Conservation (phyloP, 805 yeast species). For the Pichia californica region DNA sequence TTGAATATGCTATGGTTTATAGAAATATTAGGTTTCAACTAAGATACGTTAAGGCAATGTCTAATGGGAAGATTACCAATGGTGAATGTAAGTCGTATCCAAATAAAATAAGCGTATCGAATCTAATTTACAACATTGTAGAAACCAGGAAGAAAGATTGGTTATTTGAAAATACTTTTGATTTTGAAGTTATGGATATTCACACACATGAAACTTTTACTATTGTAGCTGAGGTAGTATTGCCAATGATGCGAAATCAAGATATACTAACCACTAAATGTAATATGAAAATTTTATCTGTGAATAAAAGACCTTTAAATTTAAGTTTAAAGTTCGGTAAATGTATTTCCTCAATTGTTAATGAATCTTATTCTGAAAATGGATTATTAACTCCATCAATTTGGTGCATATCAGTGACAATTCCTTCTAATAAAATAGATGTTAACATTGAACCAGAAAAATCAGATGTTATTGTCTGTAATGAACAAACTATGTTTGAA, state of each 20-base stretch:
- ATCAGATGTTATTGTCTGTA: slow-evolving; percentile 31
- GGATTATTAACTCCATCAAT: slow-evolving; percentile 24
- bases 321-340: slow-evolving; percentile 27
- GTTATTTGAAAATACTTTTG: slow-evolving; percentile 16
- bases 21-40: slow-evolving; percentile 28
- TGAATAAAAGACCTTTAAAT: slow-evolving; percentile 31
- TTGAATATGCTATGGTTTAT: slow-evolving; percentile 29
- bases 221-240: slow-evolving; percentile 15
- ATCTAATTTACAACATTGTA: slow-evolving; percentile 13
- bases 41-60: slow-evolving; percentile 16
- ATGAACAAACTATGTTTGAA: slow-evolving; percentile 18
- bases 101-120: slow-evolving; percentile 7
- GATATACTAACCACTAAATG: slow-evolving; percentile 22
- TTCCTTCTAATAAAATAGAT: slow-evolving; percentile 25
- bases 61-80: slow-evolving; percentile 13
- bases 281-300: slow-evolving; percentile 24
- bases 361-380: slow-evolving; percentile 19
- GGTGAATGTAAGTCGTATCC: slow-evolving; percentile 12
- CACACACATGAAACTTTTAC: neutral
- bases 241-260: slow-evolving; percentile 32
- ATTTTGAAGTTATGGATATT: neutral
- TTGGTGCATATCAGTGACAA: slow-evolving; percentile 32
- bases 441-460: slow-evolving; percentile 41
- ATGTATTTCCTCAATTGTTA: slow-evolving; percentile 20
- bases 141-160: slow-evolving; percentile 15